phyloP scores from a whole-genome alignment of 495 filamentous ascomycete species.

The Hapsidospora chrysogenum region DNA sequence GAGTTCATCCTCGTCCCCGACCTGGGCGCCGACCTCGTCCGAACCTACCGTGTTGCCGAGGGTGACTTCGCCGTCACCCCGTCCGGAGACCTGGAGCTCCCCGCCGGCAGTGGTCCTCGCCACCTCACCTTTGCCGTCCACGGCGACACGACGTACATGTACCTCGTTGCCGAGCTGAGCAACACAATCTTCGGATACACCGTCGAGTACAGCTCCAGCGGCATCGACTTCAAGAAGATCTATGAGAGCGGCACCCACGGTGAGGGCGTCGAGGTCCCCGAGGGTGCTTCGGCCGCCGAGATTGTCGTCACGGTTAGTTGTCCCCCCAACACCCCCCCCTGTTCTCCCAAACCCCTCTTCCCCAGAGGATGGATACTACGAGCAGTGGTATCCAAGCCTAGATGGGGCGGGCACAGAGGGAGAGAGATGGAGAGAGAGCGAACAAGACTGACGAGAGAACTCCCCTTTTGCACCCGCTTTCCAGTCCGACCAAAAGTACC shows the following conservation, averaged over 20 bases:
- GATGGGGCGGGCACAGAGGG: no score
- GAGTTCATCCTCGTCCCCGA: slow-evolving; percentile 51
- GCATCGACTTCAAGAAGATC: slow-evolving; percentile 27
- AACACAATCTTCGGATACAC: slow-evolving; percentile 41
- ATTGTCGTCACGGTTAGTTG: slow-evolving; percentile 38
- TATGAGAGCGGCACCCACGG: slow-evolving; percentile 30
- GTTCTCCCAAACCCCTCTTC: no score
- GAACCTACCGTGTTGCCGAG: no score
- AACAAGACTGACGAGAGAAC: no score
- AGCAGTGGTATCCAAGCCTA: no score
- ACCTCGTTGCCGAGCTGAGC: slow-evolving; percentile 44
- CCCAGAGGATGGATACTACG: neutral
- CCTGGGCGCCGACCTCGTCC: slow-evolving; percentile 53
- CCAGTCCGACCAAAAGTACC: slow-evolving; percentile 39
- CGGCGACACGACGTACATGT: slow-evolving; percentile 34
- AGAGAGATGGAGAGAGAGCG: no score
- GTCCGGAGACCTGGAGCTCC: slow-evolving; percentile 24
- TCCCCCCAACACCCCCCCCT: no score
- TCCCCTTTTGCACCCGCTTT: slow-evolving; percentile 1
- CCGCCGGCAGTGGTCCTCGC: slow-evolving; percentile 44
- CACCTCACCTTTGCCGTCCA: slow-evolving; percentile 45
- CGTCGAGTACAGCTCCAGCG: slow-evolving; percentile 34
- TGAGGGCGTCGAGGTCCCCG: slow-evolving; percentile 11
- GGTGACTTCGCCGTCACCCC: neutral
- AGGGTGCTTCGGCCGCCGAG: slow-evolving; percentile 36